Conservation (phyloP, 83 land plant species). For the Diphasiastrum complanatum region DNA sequence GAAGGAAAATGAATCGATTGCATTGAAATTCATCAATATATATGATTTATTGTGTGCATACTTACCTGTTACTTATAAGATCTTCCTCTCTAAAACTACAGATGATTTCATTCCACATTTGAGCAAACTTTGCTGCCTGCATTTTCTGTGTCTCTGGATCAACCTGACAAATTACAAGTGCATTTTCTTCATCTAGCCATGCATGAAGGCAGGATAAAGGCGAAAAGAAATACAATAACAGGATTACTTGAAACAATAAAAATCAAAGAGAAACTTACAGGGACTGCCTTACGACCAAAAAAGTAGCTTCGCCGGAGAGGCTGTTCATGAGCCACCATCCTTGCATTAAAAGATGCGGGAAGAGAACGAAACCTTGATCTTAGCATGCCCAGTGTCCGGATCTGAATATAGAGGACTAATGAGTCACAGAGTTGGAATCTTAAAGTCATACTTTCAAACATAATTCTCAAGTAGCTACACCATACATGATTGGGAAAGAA, state of each 20-base stretch:
- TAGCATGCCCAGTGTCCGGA: conserved; percentile 11
- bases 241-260: neutral
- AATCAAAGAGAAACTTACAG: neutral
- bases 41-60: neutral
- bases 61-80: conserved; percentile 8
- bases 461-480: too few species aligned
- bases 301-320: neutral
- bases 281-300: too few species aligned
- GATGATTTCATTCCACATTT: conserved; percentile 8
- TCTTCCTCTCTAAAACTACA: conserved; percentile 2
- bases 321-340: neutral
- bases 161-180: neutral
- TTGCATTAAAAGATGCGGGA: conserved; percentile 7
- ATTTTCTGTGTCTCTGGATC: neutral
- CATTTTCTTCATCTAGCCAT: neutral
- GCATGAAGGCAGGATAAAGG: neutral
- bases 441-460: too few species aligned
- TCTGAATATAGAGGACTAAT: too few species aligned
- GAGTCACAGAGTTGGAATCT: too few species aligned
- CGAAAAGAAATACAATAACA: neutral
- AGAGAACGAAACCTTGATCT: conserved; percentile 11
- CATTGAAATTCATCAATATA: too few species aligned
- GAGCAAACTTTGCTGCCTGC: conserved; percentile 11
- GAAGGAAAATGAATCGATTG: too few species aligned
- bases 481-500: too few species aligned